A percentile compares a stretch with the other conserved stretches of the same genome.
Evolutionary conservation across 1,139 yeast species (phyloP).

Genomic region (Debaryomyces udenii): DNA sequence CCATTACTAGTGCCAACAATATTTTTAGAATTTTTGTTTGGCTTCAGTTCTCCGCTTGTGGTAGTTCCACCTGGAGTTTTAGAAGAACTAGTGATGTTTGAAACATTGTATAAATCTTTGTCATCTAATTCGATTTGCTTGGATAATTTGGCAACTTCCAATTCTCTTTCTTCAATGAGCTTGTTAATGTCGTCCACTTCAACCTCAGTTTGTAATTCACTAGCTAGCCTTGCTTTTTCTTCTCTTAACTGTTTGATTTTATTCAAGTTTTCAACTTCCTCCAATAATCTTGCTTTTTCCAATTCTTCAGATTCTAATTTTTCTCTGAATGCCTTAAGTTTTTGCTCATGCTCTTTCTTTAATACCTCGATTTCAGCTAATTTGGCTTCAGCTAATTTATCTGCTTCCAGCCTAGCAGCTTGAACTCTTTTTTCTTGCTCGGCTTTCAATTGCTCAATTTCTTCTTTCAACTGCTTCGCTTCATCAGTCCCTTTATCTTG

Average conservation of each 20-base stretch:
- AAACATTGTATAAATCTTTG: constrained; percentile 23
- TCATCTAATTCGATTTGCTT: constrained; percentile 40
- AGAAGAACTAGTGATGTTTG: constrained; percentile 22
- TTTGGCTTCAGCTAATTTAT: constrained; percentile 35
- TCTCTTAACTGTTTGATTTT: constrained; percentile 42
- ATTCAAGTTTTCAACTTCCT: constrained; percentile 44
- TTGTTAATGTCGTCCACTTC: constrained; percentile 35
- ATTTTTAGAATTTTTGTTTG: not conserved
- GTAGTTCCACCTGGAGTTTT: constrained; percentile 15
- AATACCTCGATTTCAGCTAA: constrained; percentile 37
- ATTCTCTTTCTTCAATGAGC: constrained; percentile 40
- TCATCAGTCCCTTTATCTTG: constrained; percentile 30
- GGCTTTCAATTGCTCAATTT: constrained; percentile 34
- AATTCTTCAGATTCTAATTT: constrained; percentile 40
- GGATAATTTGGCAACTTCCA: constrained; percentile 38
- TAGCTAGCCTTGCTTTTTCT: constrained; percentile 39
- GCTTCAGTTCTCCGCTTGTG: constrained; percentile 7
- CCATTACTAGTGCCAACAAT: not conserved
- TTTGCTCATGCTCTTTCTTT: constrained; percentile 38
- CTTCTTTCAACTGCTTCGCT: constrained; percentile 28
- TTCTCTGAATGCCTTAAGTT: constrained; percentile 31
- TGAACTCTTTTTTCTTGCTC: constrained; percentile 28
- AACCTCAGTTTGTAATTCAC: constrained; percentile 26
- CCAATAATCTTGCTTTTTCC: constrained; percentile 38
- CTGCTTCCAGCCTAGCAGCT: constrained; percentile 35